Percentiles rank a stretch among this genome's conserved stretches.
Evolutionary conservation across 202 grass and related monocot genomes (phyloP).

Genomic region (Eragrostis tef): DNA sequence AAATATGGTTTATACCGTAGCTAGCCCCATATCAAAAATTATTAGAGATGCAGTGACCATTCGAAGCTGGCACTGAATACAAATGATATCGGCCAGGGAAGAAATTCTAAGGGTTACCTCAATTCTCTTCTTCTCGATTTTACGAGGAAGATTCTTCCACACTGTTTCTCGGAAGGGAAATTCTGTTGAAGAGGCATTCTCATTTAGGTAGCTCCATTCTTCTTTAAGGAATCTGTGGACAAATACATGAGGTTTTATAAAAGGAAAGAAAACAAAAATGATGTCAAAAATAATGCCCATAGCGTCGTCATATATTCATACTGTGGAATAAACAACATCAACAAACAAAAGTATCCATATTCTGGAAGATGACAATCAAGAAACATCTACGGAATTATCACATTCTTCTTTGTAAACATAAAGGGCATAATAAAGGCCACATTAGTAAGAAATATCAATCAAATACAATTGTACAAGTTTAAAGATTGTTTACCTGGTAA

Average conservation of each 20-base stretch:
- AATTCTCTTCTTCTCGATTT: conserved; percentile 66
- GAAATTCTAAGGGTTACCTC: conserved; percentile 44
- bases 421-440: conserved; percentile 11
- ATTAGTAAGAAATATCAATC: background rate
- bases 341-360: conserved; percentile 27
- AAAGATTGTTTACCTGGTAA: conserved; percentile 56
- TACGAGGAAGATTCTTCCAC: conserved; percentile 70
- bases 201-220: conserved; percentile 83
- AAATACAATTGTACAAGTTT: conserved; percentile 28
- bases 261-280: conserved; percentile 30
- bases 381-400: background rate
- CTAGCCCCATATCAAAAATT: background rate
- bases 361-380: background rate
- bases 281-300: conserved; percentile 18
- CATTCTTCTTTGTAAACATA: conserved; percentile 22
- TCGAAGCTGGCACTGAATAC: conserved; percentile 5
- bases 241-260: conserved; percentile 23
- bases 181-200: conserved; percentile 51
- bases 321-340: conserved; percentile 1
- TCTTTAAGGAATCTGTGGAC: conserved; percentile 78
- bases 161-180: conserved; percentile 63
- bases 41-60: background rate
- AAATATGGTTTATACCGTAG: background rate
- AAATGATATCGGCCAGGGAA: conserved; percentile 8
- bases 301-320: conserved; percentile 4